phyloP scores from a whole-genome alignment of 2,329 filamentous ascomycete genomes.

The Beauveria medogensis region DNA sequence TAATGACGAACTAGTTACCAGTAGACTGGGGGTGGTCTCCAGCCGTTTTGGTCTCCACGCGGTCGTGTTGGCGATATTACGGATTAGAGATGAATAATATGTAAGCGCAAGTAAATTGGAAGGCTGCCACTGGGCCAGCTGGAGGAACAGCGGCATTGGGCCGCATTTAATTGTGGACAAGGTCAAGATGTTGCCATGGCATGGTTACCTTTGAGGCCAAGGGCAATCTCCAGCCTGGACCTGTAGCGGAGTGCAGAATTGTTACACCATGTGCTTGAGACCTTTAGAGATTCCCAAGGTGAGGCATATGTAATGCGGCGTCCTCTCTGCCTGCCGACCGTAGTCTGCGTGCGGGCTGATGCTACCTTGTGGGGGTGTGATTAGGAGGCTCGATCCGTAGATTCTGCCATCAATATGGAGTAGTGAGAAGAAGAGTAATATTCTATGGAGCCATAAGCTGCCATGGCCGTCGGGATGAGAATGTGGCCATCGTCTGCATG shows the following conservation, averaged over 20 bases:
- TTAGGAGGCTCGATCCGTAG: not conserved
- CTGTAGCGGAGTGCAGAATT: not conserved
- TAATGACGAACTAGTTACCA: not conserved
- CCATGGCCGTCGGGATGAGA: not conserved
- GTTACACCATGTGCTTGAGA: not conserved
- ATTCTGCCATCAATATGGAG: not conserved
- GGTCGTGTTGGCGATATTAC: not conserved
- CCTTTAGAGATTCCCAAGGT: not conserved
- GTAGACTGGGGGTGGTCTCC: not conserved
- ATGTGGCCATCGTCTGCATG: not conserved
- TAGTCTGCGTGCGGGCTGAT: not conserved
- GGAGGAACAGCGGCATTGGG: not conserved
- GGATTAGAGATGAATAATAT: not conserved
- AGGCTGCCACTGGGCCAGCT: not conserved
- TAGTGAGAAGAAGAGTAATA: constrained; percentile 2
- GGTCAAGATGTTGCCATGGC: not conserved
- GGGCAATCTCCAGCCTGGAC: not conserved
- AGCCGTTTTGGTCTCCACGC: not conserved
- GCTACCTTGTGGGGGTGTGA: constrained; percentile 5
- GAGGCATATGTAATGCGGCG: not conserved
- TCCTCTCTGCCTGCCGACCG: not conserved
- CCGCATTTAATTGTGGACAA: constrained; percentile 7
- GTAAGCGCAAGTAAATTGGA: not conserved
- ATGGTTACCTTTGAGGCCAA: constrained; percentile 2
- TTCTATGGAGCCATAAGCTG: constrained; percentile 9